Base-by-base conservation (phyloP, 2,329 filamentous ascomycete species). In the Claviceps quebecensis region DNA sequence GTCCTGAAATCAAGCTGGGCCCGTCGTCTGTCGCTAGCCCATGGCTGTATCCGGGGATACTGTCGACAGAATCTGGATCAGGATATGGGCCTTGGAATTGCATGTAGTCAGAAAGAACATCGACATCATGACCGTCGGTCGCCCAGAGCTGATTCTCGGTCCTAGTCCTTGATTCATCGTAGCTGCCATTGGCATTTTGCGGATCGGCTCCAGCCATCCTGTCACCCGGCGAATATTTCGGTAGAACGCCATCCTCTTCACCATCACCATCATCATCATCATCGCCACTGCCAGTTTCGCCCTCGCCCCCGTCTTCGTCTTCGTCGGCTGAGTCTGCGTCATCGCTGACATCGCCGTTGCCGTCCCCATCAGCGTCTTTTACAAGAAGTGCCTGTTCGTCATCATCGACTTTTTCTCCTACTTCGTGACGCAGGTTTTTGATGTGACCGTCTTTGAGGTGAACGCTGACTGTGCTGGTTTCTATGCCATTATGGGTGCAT, bases 401-500 rank as follows among this genome's bases (percentile, higher is more conserved):
- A 23, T 39, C 11, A 14, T 49, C 39, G 5, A 34, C 37, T 11
- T 29, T 26, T 49, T 46, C 40, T 44, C 43, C 69, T 67, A 63
- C 83, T 74, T 67, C 78, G 65, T 62, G 70, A 61, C 75, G 87
- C 80, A 61, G 78, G 65, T 63, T 61, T 48, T 77, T 65, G 49
- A 96, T 65, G 68, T 97, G 93, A 0, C 93, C 91, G 72, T 95
- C 93, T 66, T 97, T 78, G 52, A 96, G 82, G n/a, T 95, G 75
- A 46, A 97, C 81, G 53, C 86, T 74, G 50, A 87, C 89, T 0
- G 86, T 91, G 48, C 74, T 72, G 52, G 95, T 72, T 65, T 97
- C 87, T 60, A 97, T 89, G 68, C 95, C 89, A 65, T 97, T 91
- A 50, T 84, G 89, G 48, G 91, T 75, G 4, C 83, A 85, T 2